Conservation (phyloP, 1,284 basidiomycete genomes). For the Sporisorium scitamineum region DNA sequence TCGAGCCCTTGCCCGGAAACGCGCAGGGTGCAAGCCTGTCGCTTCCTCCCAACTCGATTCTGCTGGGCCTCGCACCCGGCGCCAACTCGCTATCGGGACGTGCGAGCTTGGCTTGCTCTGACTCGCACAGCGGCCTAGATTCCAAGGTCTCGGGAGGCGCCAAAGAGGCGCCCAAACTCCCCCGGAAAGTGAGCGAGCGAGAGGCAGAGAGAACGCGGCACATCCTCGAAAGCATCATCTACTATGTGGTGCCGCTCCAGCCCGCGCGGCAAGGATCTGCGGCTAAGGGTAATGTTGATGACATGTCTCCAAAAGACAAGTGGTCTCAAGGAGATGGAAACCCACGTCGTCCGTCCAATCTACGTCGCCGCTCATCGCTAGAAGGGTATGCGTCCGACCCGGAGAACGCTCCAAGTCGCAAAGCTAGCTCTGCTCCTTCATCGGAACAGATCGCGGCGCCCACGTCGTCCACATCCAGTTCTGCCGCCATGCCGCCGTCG, state of each 20-base stretch:
- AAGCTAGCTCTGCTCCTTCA: background rate
- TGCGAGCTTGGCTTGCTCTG: conserved; percentile 6
- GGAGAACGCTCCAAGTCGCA: conserved; percentile 23
- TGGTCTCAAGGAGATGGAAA: background rate
- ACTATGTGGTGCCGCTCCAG: conserved; percentile 31
- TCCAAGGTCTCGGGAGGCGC: background rate
- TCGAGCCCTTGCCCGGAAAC: conserved; percentile 29
- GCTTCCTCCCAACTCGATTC: conserved; percentile 34
- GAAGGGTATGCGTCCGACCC: conserved; percentile 49
- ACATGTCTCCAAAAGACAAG: background rate
- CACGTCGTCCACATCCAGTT: background rate
- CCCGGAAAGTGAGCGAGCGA: conserved; percentile 25
- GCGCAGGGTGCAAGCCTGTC: conserved; percentile 17
- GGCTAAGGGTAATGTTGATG: background rate
- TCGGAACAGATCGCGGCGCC: background rate
- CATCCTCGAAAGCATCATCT: conserved; percentile 35
- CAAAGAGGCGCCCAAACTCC: conserved; percentile 13
- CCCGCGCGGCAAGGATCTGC: background rate
- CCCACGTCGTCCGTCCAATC: conserved; percentile 10
- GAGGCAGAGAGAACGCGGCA: conserved; percentile 34
- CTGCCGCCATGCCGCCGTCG: background rate
- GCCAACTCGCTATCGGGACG: conserved; percentile 43
- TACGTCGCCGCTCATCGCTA: conserved; percentile 18
- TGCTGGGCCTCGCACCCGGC: conserved; percentile 38
- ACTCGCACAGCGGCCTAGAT: background rate